Percentiles rank a stretch among this genome's conserved stretches.
These are phyloP conservation scores for Dendrobium huoshanense DNA, from an alignment of 106 monocot species.

Conservation along the genomic window DNA sequence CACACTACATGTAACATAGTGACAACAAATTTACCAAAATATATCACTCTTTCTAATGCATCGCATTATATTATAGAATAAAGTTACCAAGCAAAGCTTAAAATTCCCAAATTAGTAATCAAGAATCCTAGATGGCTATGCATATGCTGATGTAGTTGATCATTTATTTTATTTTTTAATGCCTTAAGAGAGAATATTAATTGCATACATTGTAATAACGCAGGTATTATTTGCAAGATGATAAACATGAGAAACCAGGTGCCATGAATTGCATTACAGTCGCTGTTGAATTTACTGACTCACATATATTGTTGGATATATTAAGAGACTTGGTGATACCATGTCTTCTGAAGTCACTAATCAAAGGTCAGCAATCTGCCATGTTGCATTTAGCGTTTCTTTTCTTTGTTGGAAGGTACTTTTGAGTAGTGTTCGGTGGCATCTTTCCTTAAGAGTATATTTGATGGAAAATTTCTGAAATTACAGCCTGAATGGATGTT, in stretches of 20 bases:
- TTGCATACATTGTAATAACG: background rate
- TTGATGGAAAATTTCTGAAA: background rate
- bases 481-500: background rate
- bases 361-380: conserved; percentile 42
- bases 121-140: too few relatives aligned
- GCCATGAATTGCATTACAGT: conserved; percentile 33
- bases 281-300: conserved; percentile 18
- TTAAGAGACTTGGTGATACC: conserved; percentile 49
- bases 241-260: conserved; percentile 14
- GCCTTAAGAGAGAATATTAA: background rate
- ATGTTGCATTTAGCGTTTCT: background rate
- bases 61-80: too few relatives aligned
- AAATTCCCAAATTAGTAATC: too few relatives aligned
- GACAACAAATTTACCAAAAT: too few relatives aligned
- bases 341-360: conserved; percentile 35
- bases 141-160: background rate
- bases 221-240: conserved; percentile 31
- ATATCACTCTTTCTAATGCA: too few relatives aligned
- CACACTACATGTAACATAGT: too few relatives aligned
- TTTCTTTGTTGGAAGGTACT: background rate
- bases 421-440: background rate
- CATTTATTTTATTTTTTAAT: background rate
- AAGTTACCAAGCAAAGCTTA: too few relatives aligned
- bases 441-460: background rate
- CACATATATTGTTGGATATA: conserved; percentile 24